phyloP scores from a whole-genome alignment of 257 asterid genomes.

The Solanum pimpinellifolium region DNA sequence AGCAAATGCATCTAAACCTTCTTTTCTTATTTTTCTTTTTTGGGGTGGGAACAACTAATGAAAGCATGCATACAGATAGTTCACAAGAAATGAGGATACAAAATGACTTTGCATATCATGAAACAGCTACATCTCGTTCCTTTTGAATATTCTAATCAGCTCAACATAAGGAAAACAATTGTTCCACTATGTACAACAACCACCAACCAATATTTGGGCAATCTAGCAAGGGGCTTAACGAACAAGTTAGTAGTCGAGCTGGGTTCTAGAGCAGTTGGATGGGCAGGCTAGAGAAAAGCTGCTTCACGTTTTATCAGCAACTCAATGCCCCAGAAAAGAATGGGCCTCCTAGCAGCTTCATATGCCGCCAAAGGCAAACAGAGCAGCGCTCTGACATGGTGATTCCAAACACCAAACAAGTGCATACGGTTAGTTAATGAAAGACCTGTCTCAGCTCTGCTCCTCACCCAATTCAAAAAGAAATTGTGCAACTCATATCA shows the following conservation, averaged over 20 bases:
- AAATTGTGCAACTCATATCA: constrained; percentile 22
- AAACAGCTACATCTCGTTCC: constrained; percentile 35
- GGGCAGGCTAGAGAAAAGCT: constrained; percentile 5
- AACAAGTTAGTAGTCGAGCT: constrained; percentile 47
- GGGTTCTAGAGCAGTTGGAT: constrained; percentile 16
- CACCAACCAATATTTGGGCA: constrained; percentile 25
- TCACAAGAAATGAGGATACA: neutral
- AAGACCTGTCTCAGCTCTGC: constrained; percentile 5
- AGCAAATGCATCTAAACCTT: neutral
- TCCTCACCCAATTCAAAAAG: constrained; percentile 7
- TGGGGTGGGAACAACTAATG: neutral
- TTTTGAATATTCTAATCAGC: constrained; percentile 30
- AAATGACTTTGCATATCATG: constrained; percentile 24
- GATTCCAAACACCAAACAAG: neutral
- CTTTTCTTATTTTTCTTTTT: neutral
- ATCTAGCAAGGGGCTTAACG: constrained; percentile 18
- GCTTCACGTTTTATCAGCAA: constrained; percentile 4
- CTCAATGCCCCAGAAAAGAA: constrained; percentile 28
- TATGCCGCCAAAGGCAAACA: constrained; percentile 15
- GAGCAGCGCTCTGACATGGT: constrained; percentile 2
- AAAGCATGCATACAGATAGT: neutral
- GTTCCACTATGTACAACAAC: constrained; percentile 39
- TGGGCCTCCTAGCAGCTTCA: constrained; percentile 30
- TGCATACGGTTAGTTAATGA: neutral
- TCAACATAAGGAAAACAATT: constrained; percentile 16